phyloP scores from a whole-genome alignment of 208 protist species.

The Leishmania martiniquensis region DNA sequence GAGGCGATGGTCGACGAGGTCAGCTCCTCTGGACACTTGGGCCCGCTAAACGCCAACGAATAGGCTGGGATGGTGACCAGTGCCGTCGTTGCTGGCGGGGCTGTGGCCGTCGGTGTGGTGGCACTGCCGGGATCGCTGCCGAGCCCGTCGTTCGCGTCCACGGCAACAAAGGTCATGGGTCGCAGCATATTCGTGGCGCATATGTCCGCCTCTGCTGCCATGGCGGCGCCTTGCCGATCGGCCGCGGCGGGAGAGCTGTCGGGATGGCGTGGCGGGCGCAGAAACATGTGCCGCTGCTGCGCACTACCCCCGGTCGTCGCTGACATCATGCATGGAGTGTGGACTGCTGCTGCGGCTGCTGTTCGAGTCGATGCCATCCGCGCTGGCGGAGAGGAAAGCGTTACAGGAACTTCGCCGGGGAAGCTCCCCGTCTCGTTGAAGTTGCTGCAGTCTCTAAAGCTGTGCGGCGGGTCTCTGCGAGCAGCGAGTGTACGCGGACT shows the following conservation, averaged over 20 bases:
- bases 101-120: neutral
- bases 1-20: neutral
- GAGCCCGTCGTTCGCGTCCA: neutral
- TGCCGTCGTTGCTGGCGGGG: neutral
- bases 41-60: neutral
- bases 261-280: neutral
- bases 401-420: neutral
- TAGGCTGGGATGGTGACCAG: neutral
- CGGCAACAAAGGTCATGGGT: neutral
- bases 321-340: neutral
- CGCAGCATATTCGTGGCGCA: conserved; percentile 16
- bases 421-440: conserved; percentile 10
- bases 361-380: neutral
- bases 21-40: neutral
- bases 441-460: neutral
- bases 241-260: neutral
- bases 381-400: neutral
- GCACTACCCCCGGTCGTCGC: conserved; percentile 1
- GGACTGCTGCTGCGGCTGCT: neutral
- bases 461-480: neutral
- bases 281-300: conserved; percentile 13
- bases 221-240: neutral
- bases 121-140: neutral
- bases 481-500: neutral
- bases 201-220: neutral